These are phyloP conservation scores for Limnomonas spitsbergensis DNA, from an alignment of 139 green algal genomes.

Conservation along the genomic window DNA sequence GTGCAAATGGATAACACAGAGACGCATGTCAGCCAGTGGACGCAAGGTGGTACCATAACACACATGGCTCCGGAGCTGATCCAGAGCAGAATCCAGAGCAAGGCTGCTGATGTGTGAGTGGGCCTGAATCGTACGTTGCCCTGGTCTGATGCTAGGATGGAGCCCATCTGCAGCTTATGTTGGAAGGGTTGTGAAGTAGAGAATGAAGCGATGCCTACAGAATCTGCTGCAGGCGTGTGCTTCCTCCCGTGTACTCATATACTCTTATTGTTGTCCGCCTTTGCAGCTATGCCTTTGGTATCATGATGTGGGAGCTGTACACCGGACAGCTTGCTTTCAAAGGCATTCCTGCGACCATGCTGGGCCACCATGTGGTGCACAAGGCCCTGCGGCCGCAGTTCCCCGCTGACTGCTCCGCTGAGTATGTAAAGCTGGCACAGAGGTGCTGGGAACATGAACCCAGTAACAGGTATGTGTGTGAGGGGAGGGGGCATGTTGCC, in stretches of 20 bases:
- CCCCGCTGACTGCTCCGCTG: conserved; percentile 16
- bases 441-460: conserved; percentile 18
- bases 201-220: too few species aligned
- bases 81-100: conserved; percentile 16
- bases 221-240: too few species aligned
- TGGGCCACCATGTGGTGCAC: conserved; percentile 19
- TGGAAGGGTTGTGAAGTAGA: too few species aligned
- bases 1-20: conserved; percentile 31
- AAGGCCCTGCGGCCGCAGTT: conserved; percentile 36
- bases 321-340: neutral
- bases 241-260: too few species aligned
- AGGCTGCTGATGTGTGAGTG: conserved; percentile 21
- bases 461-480: neutral
- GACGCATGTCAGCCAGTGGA: conserved; percentile 39
- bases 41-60: conserved; percentile 35
- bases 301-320: conserved; percentile 53
- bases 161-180: too few species aligned
- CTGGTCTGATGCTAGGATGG: too few species aligned
- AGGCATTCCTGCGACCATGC: conserved; percentile 18
- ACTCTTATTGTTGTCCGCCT: too few species aligned
- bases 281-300: conserved; percentile 34
- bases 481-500: too few species aligned
- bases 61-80: conserved; percentile 42
- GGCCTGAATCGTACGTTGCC: too few species aligned
- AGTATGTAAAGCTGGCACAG: conserved; percentile 22